Evolutionary conservation across 2,329 filamentous ascomycete genomes (phyloP), one percentile per base, ranked within the genome.

Genomic region (Trichoderma breve): DNA sequence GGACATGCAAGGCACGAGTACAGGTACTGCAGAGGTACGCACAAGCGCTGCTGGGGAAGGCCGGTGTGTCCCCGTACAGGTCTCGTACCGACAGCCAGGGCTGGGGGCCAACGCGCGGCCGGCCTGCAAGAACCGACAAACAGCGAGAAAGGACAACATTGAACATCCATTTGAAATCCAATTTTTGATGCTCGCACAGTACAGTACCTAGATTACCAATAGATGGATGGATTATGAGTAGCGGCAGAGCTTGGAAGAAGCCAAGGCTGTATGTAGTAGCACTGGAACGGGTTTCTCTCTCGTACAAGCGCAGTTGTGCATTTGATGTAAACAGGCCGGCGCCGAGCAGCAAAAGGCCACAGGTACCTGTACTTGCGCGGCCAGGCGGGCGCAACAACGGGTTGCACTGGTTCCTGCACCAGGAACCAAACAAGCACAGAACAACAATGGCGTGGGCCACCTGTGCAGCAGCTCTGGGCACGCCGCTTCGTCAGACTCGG

Each of bases 321-420:
- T 39, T 18, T 6, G 5, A 51, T 51, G 47, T 51, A 53, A 53
- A 53, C 47, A 53, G 21, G 11, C 47, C n/a, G 43, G n/a, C 43
- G 43, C 43, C 18, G 39, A 51, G n/a, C 8, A 51, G 43, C 43
- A 51, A 12, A 51, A 12, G n/a, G 28, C 15, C 28, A 18, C 30
- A 21, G n/a, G 57, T 60, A 60, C 57, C 30, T n/a, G 28, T 60
- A 60, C 32, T 21, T 26, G 32, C 53, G n/a, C 57, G 14, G 57
- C 18, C 30, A 28, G 66, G 32, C 61, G 68, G 67, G 67, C 60
- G 67, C 67, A 70, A 63, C 65, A 15, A 39, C 18, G 47, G 51
- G 71, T 68, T 68, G 64, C 71, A 63, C 64, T 69, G 70, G 70
- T 72, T 72, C 70, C 70, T 72, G 70, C 39, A 63, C 57, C 71